Evolutionary conservation across 805 yeast genomes (phyloP).

Genomic region (Kuraishia hungarica): DNA sequence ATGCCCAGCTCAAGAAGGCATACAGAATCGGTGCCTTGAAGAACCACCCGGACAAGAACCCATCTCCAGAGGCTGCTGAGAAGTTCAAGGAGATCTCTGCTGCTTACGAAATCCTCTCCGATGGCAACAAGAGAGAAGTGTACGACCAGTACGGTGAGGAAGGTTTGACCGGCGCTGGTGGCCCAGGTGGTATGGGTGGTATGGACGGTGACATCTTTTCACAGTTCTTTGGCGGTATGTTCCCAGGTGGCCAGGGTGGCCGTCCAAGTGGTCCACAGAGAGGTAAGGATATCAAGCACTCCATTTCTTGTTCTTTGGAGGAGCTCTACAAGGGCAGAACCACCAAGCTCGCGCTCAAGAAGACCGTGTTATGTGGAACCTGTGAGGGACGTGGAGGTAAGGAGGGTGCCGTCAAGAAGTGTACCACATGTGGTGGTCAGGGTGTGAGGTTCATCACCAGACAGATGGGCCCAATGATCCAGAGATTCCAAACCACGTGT

Average conservation of each 20-base stretch:
- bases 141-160: slow-evolving; percentile 92
- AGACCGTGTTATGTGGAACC: slow-evolving; percentile 76
- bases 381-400: slow-evolving; percentile 98
- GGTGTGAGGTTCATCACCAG: slow-evolving; percentile 90
- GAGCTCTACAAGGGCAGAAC: slow-evolving; percentile 92
- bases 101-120: slow-evolving; percentile 85
- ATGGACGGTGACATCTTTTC: slow-evolving; percentile 46
- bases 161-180: slow-evolving; percentile 77
- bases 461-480: slow-evolving; percentile 99
- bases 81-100: slow-evolving; percentile 85
- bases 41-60: slow-evolving; percentile 78
- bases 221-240: slow-evolving; percentile 52
- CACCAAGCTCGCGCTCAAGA: slow-evolving; percentile 88
- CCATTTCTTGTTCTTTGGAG: slow-evolving; percentile 78
- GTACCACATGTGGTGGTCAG: slow-evolving; percentile 82
- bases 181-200: slow-evolving; percentile 50
- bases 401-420: slow-evolving; percentile 78
- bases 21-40: slow-evolving; percentile 76
- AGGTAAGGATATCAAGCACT: slow-evolving; percentile 89
- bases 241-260: slow-evolving; percentile 53
- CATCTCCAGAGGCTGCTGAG: slow-evolving; percentile 88
- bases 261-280: slow-evolving; percentile 77
- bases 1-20: slow-evolving; percentile 69
- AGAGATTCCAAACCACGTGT: slow-evolving; percentile 94
- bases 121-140: slow-evolving; percentile 77